phyloP scores from a whole-genome alignment of 164 flowering plant genomes.

The Aristolochia californica region DNA sequence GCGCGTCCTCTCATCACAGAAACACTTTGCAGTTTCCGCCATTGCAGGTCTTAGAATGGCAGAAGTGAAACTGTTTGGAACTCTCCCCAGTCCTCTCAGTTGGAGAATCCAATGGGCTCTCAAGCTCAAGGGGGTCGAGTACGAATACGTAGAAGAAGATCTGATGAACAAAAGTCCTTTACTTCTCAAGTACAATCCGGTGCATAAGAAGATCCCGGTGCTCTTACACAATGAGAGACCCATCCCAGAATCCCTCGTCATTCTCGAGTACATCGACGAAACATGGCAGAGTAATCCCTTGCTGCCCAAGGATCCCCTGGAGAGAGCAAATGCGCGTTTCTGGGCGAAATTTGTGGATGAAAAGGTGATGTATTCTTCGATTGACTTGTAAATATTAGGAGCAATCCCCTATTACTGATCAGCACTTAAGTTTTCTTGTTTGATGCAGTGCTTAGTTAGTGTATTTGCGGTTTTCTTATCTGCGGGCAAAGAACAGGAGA shows the following conservation, averaged over 20 bases:
- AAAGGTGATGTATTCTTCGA: neutral
- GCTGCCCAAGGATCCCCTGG: neutral
- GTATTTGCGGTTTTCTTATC: neutral
- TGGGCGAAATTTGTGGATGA: conserved; percentile 11
- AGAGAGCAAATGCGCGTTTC: conserved; percentile 16
- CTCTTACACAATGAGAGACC: neutral
- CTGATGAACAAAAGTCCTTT: neutral
- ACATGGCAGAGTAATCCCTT: neutral
- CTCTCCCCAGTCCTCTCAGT: neutral
- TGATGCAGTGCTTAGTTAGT: neutral
- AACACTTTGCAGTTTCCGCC: too few species aligned
- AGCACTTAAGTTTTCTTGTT: neutral
- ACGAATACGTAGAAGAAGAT: neutral
- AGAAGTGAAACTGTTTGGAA: conserved; percentile 8
- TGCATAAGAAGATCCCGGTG: neutral
- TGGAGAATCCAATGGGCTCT: conserved; percentile 6
- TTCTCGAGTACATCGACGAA: conserved; percentile 1
- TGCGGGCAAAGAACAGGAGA: conserved; percentile 18
- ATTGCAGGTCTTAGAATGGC: too few species aligned
- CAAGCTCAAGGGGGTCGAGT: neutral
- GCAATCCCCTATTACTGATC: neutral
- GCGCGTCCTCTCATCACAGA: neutral
- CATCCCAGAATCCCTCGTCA: neutral
- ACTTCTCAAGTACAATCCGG: conserved; percentile 1
- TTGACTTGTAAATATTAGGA: neutral